These are phyloP conservation scores for Pinus tabuliformis DNA, from an alignment of 75 land plant genomes.

Conservation along the genomic window DNA sequence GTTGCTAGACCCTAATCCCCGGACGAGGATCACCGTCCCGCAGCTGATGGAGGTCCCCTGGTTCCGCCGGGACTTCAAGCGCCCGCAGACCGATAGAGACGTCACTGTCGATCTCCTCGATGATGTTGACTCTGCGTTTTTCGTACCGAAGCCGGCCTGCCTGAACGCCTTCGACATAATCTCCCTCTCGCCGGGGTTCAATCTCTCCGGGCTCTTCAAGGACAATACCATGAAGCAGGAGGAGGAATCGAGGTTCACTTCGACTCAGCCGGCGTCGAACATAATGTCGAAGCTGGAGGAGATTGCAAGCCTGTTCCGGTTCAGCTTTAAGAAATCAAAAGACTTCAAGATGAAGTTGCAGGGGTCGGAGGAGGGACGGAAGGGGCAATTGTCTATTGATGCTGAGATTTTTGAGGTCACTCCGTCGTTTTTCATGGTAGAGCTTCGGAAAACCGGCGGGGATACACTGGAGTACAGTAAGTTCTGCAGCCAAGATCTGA, in stretches of 20 bases:
- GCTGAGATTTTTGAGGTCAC: conserved; percentile 48
- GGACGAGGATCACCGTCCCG: conserved; percentile 22
- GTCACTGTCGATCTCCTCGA: background rate
- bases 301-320: conserved; percentile 22
- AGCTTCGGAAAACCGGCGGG: conserved; percentile 33
- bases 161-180: conserved; percentile 43
- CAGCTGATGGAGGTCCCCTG: conserved; percentile 16
- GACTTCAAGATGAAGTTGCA: conserved; percentile 32
- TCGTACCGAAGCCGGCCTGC: conserved; percentile 12
- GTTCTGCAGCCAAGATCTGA: conserved; percentile 17
- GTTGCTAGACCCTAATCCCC: conserved; percentile 39
- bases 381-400: conserved; percentile 24
- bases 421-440: conserved; percentile 31
- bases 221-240: conserved; percentile 8
- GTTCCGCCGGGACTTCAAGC: conserved; percentile 9
- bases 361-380: conserved; percentile 22
- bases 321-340: conserved; percentile 23
- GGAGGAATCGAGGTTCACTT: conserved; percentile 32
- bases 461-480: conserved; percentile 34
- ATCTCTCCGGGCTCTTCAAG: conserved; percentile 37
- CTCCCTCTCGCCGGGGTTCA: conserved; percentile 34
- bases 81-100: background rate
- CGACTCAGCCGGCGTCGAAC: conserved; percentile 20
- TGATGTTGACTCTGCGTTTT: background rate
- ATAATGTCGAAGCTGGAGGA: conserved; percentile 37